These are phyloP conservation scores for Alternaria panax DNA, from an alignment of 2,329 filamentous ascomycete species.

Conservation along the genomic window DNA sequence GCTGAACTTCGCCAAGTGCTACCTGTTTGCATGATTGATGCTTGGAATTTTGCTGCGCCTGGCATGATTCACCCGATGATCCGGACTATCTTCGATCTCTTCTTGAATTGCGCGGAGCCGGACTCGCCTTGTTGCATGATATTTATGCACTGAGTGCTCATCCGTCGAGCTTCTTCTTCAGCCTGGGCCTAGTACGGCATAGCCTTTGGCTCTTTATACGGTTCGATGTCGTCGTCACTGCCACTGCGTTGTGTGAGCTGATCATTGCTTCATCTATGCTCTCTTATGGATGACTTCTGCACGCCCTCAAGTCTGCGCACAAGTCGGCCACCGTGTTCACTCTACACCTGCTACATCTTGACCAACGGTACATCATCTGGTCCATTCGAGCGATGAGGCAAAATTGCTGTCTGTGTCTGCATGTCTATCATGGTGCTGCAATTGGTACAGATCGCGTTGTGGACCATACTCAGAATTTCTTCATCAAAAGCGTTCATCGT, in stretches of 20 bases:
- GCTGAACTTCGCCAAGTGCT: conserved; percentile 48
- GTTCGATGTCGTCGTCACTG: conserved; percentile 4
- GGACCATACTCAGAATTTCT: not conserved
- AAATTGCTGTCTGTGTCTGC: not conserved
- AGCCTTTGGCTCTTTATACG: conserved; percentile 8
- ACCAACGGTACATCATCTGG: conserved; percentile 3
- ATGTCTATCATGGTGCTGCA: conserved; percentile 4
- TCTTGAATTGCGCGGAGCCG: conserved; percentile 30
- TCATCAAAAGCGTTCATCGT: conserved; percentile 16
- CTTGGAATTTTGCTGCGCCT: conserved; percentile 34
- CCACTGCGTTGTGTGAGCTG: conserved; percentile 25
- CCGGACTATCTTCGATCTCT: conserved; percentile 29
- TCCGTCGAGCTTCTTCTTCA: conserved; percentile 10
- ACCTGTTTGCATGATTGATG: conserved; percentile 50
- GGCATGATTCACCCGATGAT: conserved; percentile 32
- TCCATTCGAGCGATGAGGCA: not conserved
- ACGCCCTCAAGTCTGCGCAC: conserved; percentile 1
- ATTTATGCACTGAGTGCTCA: conserved; percentile 27
- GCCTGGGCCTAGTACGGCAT: conserved; percentile 7
- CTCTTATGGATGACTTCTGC: conserved; percentile 17
- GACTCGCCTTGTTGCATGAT: conserved; percentile 29
- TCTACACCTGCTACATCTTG: not conserved
- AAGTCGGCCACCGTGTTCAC: conserved; percentile 2
- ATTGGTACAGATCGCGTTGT: conserved; percentile 2
- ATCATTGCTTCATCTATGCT: conserved; percentile 20